Evolutionary conservation across 23 red algal species (phyloP).

Genomic region (Pyropia haitanensis): DNA sequence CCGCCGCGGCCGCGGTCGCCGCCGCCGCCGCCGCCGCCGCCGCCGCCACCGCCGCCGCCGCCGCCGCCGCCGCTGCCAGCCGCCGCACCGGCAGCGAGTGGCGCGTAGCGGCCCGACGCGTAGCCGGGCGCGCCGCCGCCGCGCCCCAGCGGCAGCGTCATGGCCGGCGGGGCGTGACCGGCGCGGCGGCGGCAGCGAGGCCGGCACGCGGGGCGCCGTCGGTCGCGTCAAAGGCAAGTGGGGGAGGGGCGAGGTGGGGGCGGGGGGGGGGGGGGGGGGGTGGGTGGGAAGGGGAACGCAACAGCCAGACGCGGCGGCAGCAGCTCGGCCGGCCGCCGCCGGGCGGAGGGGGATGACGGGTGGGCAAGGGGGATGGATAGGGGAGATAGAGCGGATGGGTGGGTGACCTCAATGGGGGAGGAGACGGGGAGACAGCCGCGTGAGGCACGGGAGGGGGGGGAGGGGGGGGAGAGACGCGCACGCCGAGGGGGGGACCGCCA

Average conservation of each 20-base stretch:
- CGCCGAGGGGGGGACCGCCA: background rate
- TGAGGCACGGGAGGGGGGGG: background rate
- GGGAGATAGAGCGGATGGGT: background rate
- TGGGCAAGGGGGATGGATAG: slow-evolving; percentile 5
- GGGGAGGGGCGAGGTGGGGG: background rate
- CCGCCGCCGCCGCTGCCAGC: background rate
- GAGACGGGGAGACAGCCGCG: background rate
- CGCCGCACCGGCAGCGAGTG: background rate
- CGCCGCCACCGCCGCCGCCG: background rate
- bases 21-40: background rate
- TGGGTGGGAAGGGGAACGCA: background rate
- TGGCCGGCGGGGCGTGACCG: background rate
- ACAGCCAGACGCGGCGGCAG: background rate
- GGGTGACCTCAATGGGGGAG: background rate
- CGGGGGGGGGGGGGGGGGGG: slow-evolving; percentile 1
- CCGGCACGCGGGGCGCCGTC: background rate
- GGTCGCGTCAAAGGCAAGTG: background rate
- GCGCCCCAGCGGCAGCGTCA: background rate
- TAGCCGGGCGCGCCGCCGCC: background rate
- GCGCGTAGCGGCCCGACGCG: background rate
- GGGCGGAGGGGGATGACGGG: background rate
- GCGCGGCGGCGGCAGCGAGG: background rate
- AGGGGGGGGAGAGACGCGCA: background rate
- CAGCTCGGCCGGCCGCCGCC: background rate
- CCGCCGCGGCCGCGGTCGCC: background rate